Conservation (phyloP, 208 protist species). For the Borovskyia barvae region DNA sequence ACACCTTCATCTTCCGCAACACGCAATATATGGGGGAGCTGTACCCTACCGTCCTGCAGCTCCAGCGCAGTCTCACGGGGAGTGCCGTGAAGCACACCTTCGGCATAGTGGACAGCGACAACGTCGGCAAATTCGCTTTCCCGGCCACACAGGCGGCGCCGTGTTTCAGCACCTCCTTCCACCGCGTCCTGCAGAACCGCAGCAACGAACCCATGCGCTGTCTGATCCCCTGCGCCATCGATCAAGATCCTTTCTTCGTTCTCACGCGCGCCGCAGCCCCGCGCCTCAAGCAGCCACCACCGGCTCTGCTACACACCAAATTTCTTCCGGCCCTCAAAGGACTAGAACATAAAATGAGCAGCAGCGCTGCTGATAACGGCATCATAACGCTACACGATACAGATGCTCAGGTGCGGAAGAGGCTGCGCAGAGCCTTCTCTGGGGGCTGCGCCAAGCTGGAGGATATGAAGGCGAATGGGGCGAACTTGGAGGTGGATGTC, state of each 20-base stretch:
- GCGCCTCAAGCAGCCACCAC: slow-evolving; percentile 91
- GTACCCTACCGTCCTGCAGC: slow-evolving; percentile 94
- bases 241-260: slow-evolving; percentile 99
- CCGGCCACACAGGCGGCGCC: slow-evolving; percentile 97
- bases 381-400: slow-evolving; percentile 97
- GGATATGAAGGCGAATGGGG: slow-evolving; percentile 94
- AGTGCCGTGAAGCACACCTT: slow-evolving; percentile 94
- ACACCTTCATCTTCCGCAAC: slow-evolving; percentile 99
- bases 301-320: slow-evolving; percentile 95
- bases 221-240: slow-evolving; percentile 97
- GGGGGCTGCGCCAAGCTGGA: slow-evolving; percentile 95
- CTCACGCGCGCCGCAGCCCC: slow-evolving; percentile 95
- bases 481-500: slow-evolving; percentile 94
- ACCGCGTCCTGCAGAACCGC: slow-evolving; percentile 79
- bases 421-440: slow-evolving; percentile 97
- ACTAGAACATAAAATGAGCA: slow-evolving; percentile 96
- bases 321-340: slow-evolving; percentile 98
- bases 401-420: slow-evolving; percentile 91
- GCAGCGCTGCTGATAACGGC: slow-evolving; percentile 79
- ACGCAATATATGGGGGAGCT: slow-evolving; percentile 96
- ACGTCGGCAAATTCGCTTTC: slow-evolving; percentile 96
- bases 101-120: slow-evolving; percentile 89
- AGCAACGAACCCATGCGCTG: slow-evolving; percentile 85
- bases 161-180: slow-evolving; percentile 94
- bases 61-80: slow-evolving; percentile 92